Evolutionary conservation across 352 stramenopile genomes (phyloP).

Genomic region (Thalassiosira ordinaria): DNA sequence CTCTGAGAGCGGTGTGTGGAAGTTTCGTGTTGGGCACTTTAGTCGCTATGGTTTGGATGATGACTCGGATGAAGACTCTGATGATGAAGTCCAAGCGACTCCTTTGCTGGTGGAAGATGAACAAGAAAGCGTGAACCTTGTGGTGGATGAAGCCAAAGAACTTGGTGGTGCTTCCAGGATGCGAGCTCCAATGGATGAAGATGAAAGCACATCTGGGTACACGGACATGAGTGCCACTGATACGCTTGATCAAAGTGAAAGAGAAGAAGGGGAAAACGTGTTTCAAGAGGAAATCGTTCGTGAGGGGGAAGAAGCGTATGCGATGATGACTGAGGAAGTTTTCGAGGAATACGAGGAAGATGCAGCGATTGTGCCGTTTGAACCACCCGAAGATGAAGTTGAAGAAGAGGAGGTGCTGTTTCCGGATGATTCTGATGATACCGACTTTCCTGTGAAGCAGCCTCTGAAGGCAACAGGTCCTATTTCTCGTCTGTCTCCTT

Average conservation of each 20-base stretch:
- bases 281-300: conserved; percentile 44
- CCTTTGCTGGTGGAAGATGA: conserved; percentile 52
- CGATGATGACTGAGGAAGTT: conserved; percentile 61
- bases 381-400: conserved; percentile 5
- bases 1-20: conserved; percentile 73
- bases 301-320: conserved; percentile 53
- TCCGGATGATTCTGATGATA: conserved; percentile 37
- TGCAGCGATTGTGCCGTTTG: conserved; percentile 37
- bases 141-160: conserved; percentile 44
- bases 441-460: not conserved
- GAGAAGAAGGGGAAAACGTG: conserved; percentile 28
- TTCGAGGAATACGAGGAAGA: conserved; percentile 39
- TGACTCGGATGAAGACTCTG: conserved; percentile 72
- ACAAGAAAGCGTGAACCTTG: conserved; percentile 22
- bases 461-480: conserved; percentile 8
- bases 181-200: conserved; percentile 53
- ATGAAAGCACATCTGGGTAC: conserved; percentile 51
- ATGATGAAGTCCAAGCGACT: conserved; percentile 49
- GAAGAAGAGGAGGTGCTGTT: conserved; percentile 47
- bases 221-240: conserved; percentile 42
- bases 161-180: conserved; percentile 52
- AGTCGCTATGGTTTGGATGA: conserved; percentile 84
- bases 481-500: not conserved
- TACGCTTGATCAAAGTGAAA: conserved; percentile 39
- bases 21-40: conserved; percentile 84